Evolutionary conservation across 306 rosid genomes (phyloP), one percentile per base, ranked within the genome.

Genomic region (Argentina anserina): DNA sequence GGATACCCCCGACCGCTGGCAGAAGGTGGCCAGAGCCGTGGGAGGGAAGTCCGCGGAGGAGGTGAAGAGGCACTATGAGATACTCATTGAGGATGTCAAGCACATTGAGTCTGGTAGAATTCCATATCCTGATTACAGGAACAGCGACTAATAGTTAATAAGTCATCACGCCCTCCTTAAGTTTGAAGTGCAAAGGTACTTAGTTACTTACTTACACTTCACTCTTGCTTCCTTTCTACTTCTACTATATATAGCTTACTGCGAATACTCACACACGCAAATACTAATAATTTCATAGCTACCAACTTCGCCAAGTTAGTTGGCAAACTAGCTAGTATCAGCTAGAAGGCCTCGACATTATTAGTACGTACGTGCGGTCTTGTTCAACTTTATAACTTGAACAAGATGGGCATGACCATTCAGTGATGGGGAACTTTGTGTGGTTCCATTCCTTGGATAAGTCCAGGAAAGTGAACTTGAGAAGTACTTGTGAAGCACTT

Each of bases 1-100:
- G 79, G 96, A 91, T 36, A 86, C 90, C 28, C 86, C 91, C 2
- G 96, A 91, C 66, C 87, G 87, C 80, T 91, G 97, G 96, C 96
- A 83, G 75, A 89, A 91, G 78, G 82, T 91, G 25, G 92, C 96
- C 28, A 78, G 64, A 75, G 80, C 76, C 13, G 97, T 89, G n/a
- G 86, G 79, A 6, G 85, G 96, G 59, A 91, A 87, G 71, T 70
- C 97, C 5, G 90, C 84, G 0, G 97, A 87, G 50, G 97, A 91
- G 23, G 93, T 91, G 69, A 91, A 87, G 75, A 75, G 70, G 62
- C 97, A 89, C 76, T 91, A 87, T 76, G 91, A 91, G 67, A 31
- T 87, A 81, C 93, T 91, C 78, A 68, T 81, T 31, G 96, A 89
- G 71, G 96, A 91, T 80, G 62, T 91, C 61, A 72, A 56, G 26